These are phyloP conservation scores for Bacterosira constricta DNA, from an alignment of 108 stramenopile species.

Conservation along the genomic window DNA sequence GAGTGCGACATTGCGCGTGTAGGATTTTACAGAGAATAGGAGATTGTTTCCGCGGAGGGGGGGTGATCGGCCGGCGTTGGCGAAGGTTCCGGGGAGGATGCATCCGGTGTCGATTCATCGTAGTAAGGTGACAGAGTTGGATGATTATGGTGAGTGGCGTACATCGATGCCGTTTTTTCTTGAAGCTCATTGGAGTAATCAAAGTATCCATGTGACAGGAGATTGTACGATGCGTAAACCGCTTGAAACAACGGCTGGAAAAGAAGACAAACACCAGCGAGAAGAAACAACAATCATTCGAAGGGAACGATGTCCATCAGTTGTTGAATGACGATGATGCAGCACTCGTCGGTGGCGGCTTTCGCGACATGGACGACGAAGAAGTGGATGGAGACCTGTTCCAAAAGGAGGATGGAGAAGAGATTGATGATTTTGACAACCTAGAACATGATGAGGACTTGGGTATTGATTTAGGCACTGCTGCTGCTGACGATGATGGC, in stretches of 20 bases:
- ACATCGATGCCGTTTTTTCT: background rate
- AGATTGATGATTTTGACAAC: constrained; percentile 44
- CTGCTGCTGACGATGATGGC: constrained; percentile 41
- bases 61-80: constrained; percentile 63
- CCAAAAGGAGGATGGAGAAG: constrained; percentile 51
- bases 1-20: constrained; percentile 97
- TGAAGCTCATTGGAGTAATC: background rate
- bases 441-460: constrained; percentile 21
- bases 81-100: constrained; percentile 92
- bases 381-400: constrained; percentile 71
- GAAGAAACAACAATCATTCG: background rate
- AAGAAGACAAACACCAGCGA: constrained; percentile 3
- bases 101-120: constrained; percentile 97
- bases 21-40: constrained; percentile 90
- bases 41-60: constrained; percentile 70
- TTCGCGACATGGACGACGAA: constrained; percentile 89
- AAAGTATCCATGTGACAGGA: constrained; percentile 68
- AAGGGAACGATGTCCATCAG: constrained; percentile 3
- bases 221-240: constrained; percentile 85
- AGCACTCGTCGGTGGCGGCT: constrained; percentile 37
- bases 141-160: constrained; percentile 81
- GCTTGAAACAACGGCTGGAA: constrained; percentile 51
- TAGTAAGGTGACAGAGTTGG: constrained; percentile 92
- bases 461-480: background rate
- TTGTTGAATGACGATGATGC: constrained; percentile 27